Percentiles rank a stretch among this genome's conserved stretches.
These are phyloP conservation scores for Sechiopsis laciniata DNA, from an alignment of 306 rosid species.

Conservation along the genomic window DNA sequence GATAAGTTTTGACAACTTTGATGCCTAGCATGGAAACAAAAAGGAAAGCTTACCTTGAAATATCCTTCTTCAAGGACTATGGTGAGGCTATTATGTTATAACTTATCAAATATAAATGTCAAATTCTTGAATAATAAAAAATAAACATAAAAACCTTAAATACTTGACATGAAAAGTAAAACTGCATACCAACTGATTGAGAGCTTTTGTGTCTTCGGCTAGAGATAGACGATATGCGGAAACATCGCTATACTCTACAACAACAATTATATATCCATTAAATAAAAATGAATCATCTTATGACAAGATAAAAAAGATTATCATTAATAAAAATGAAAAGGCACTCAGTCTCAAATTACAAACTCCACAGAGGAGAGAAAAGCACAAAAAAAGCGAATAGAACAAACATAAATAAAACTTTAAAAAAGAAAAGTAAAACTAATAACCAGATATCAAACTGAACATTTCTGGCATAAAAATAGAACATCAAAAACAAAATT, in stretches of 20 bases:
- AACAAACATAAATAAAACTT: no score
- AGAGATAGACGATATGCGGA: constrained; percentile 84
- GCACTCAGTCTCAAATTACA: no score
- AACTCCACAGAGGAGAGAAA: no score
- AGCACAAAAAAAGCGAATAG: no score
- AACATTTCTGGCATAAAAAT: no score
- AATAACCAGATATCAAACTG: no score
- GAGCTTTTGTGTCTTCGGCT: constrained; percentile 98
- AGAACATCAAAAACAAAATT: no score
- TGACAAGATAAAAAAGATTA: no score
- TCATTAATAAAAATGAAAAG: no score
- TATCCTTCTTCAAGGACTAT: constrained; percentile 91
- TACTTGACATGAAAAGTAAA: constrained; percentile 15
- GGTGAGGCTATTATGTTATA: constrained; percentile 23
- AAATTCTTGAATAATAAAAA: background rate
- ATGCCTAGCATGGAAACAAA: background rate
- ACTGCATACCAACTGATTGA: constrained; percentile 75
- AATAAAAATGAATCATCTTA: background rate
- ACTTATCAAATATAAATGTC: background rate
- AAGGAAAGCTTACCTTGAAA: constrained; percentile 50
- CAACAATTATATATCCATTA: background rate
- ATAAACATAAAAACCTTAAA: background rate
- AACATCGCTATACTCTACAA: constrained; percentile 84
- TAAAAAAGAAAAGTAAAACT: no score
- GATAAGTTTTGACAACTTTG: background rate